phyloP scores from a whole-genome alignment of 2,329 filamentous ascomycete genomes.

The Westerdykella ornata region DNA sequence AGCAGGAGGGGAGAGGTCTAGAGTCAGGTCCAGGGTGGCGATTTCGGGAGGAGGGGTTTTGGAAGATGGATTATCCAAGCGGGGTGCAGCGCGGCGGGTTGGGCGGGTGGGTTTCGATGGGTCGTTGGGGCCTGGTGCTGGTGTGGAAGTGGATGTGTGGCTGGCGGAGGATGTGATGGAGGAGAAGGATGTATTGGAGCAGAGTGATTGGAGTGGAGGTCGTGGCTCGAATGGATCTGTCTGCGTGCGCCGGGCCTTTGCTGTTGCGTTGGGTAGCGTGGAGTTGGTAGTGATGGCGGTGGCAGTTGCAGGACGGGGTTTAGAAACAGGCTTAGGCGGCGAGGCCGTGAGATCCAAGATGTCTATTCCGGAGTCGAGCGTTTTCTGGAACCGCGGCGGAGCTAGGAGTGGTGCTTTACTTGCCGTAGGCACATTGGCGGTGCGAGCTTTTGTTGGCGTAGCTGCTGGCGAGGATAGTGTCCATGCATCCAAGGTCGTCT shows the following conservation, averaged over 20 bases:
- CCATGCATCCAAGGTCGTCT: constrained; percentile 31
- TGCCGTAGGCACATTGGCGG: constrained; percentile 1
- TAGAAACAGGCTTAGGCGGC: constrained; percentile 5
- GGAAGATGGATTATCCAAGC: constrained; percentile 2
- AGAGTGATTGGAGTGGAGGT: constrained; percentile 22
- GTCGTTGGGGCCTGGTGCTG: background rate
- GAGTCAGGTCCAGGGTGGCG: constrained; percentile 20
- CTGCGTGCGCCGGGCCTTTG: constrained; percentile 4
- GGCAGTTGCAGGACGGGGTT: background rate
- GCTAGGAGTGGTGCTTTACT: constrained; percentile 12
- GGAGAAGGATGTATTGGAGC: constrained; percentile 19
- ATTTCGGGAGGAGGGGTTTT: constrained; percentile 5
- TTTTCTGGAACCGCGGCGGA: constrained; percentile 11
- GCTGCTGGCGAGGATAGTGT: constrained; percentile 12
- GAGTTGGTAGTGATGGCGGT: background rate
- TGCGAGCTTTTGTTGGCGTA: constrained; percentile 19
- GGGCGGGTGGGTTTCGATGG: constrained; percentile 8
- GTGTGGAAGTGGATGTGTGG: constrained; percentile 2
- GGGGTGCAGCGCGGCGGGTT: background rate
- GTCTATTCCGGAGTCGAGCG: constrained; percentile 14
- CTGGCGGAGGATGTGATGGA: constrained; percentile 1
- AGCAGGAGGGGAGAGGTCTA: background rate
- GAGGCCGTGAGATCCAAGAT: constrained; percentile 28
- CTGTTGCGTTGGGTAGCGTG: background rate
- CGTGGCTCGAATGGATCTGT: constrained; percentile 7